Evolutionary conservation across 1,139 yeast genomes (phyloP).

Genomic region (Pichia sp.): DNA sequence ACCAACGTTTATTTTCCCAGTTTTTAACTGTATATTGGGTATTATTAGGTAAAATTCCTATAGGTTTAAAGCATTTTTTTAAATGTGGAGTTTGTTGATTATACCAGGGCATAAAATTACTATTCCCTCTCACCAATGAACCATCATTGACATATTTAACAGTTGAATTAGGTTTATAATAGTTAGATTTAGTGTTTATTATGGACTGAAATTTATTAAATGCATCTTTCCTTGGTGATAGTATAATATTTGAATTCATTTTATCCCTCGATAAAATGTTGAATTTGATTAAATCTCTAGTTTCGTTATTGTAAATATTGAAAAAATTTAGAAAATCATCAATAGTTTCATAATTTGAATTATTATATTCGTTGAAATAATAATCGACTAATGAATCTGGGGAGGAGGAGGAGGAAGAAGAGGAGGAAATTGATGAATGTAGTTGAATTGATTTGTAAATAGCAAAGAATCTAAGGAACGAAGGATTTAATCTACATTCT

Average conservation of each 20-base stretch:
- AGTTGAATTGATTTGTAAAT: conserved; percentile 34
- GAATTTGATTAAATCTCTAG: background rate
- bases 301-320: conserved; percentile 3
- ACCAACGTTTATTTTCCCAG: conserved; percentile 47
- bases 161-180: background rate
- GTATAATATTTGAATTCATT: conserved; percentile 42
- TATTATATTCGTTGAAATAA: conserved; percentile 24
- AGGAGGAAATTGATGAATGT: conserved; percentile 18
- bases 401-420: conserved; percentile 20
- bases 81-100: conserved; percentile 13
- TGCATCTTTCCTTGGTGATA: conserved; percentile 40
- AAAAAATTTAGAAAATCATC: conserved; percentile 18
- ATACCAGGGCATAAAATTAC: conserved; percentile 35
- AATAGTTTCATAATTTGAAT: conserved; percentile 14
- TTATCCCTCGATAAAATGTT: conserved; percentile 32
- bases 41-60: conserved; percentile 21
- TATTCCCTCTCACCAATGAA: conserved; percentile 19
- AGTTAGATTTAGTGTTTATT: conserved; percentile 2
- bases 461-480: conserved; percentile 42
- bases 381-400: conserved; percentile 30
- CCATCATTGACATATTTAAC: conserved; percentile 3
- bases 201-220: conserved; percentile 1
- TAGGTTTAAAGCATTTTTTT: conserved; percentile 21
- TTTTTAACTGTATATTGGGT: conserved; percentile 48
- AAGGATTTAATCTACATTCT: conserved; percentile 42